Evolutionary conservation across 176 grass and related monocot genomes (phyloP).

Genomic region (Echinochloa phyllopogon): DNA sequence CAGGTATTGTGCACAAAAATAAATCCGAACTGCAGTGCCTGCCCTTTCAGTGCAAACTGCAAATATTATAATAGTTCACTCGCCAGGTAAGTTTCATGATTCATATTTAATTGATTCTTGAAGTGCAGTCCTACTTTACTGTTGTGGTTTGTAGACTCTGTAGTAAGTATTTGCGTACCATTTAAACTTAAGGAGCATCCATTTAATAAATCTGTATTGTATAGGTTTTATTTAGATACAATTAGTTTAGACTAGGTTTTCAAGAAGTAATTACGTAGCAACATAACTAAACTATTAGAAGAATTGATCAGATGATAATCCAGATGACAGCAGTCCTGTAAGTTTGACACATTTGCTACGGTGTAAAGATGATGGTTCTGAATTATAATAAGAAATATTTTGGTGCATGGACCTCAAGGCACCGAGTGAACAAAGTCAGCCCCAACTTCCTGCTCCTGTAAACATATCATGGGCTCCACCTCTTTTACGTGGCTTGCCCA

Average conservation of each 20-base stretch:
- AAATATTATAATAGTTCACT: conserved; percentile 49
- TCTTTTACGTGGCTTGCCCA: not conserved
- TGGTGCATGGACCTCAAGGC: not conserved
- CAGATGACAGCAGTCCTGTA: not conserved
- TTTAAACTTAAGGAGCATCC: conserved; percentile 8
- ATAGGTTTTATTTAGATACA: conserved; percentile 4
- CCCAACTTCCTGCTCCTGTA: not conserved
- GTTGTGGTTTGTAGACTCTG: conserved; percentile 4
- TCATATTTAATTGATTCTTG: conserved; percentile 27
- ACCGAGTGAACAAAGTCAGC: not conserved
- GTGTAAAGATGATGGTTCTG: not conserved
- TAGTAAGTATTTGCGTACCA: conserved; percentile 1
- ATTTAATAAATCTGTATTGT: conserved; percentile 23
- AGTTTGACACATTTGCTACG: conserved; percentile 1
- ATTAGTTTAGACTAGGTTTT: conserved; percentile 13
- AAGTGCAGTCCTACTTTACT: conserved; percentile 1
- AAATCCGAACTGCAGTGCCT: conserved; percentile 57
- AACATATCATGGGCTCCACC: not conserved
- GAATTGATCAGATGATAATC: not conserved
- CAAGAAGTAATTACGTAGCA: not conserved
- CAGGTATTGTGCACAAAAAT: conserved; percentile 59
- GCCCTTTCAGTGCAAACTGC: conserved; percentile 51
- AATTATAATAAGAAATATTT: conserved; percentile 3
- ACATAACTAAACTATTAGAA: conserved; percentile 16
- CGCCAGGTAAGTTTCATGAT: conserved; percentile 47